Evolutionary conservation across 805 yeast genomes (phyloP), one percentile per base, ranked within the genome.

Genomic region (Teunomyces atbi): DNA sequence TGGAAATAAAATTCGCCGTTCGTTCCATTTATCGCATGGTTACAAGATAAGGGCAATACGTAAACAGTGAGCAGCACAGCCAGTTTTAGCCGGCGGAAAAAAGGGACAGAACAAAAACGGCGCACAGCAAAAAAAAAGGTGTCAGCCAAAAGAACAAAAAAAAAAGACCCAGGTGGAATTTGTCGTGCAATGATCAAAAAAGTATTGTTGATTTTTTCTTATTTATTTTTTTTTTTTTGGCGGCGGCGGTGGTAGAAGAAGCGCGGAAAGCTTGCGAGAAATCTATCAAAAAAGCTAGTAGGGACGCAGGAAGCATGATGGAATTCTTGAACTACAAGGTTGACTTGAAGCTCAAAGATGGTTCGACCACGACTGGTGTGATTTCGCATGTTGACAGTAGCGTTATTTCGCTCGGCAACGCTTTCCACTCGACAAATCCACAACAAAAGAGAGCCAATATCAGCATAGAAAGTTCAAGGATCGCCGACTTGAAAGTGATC

Each of bases 401-500:
- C 20, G 56, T 44, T 30, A 67, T 71, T 42, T 45, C 62, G 3
- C 51, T 72, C 26, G 59, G 54, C 6, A 57, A 58, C 45, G 65
- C 54, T 12, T 45, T 50, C 23, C 56, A 50, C 19, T 51, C 57
- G 4, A 20, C 41, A 10, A 32, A 35, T 33, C 48, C 51, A 6
- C 41, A 41, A 37, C 57, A 49, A n/a, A 39, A 33, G 33, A 34
- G 43, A 18, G 54, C 49, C n/a, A 43, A 27, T 27, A 46, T 50
- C 48, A 66, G 33, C 37, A 62, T 51, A 41, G 47, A 42, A 45
- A 78, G 79, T 29, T 40, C 54, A 10, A 65, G 65, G 11, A 79
- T 83, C 38, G 60, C 69, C 4, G 86, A 83, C 56, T 65, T 83
- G 60, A 77, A 75, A 48, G 86, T 83, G 6, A 51, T 77, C 5